Conservation (phyloP, 2,329 filamentous ascomycete genomes). For the Monilinia fructicola region DNA sequence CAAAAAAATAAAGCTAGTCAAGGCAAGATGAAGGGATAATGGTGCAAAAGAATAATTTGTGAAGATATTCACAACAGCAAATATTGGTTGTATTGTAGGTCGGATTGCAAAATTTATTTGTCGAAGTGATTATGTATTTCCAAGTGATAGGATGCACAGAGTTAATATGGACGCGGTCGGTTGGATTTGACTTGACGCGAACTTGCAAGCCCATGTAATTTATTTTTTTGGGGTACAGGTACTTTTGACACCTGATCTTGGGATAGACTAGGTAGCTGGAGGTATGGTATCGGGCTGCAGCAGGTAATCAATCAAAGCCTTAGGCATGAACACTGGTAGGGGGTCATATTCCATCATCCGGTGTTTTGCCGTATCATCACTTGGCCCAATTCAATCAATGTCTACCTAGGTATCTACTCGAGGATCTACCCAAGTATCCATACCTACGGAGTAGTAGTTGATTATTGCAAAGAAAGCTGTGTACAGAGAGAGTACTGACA, state of each 20-base stretch:
- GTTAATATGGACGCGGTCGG: constrained; percentile 20
- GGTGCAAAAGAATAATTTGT: constrained; percentile 12
- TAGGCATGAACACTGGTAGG: neutral
- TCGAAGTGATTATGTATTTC: constrained; percentile 10
- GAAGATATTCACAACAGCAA: neutral
- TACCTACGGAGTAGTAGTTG: too few species aligned
- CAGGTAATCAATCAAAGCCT: neutral
- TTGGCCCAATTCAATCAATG: too few species aligned
- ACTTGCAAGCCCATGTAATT: constrained; percentile 17
- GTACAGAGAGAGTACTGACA: too few species aligned
- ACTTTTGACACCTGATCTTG: neutral
- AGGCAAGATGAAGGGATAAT: constrained; percentile 4
- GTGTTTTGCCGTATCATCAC: too few species aligned
- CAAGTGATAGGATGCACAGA: constrained; percentile 9
- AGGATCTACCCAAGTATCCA: too few species aligned
- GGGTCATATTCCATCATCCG: too few species aligned
- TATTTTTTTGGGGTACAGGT: constrained; percentile 18
- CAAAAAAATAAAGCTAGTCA: constrained; percentile 13
- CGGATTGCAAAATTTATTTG: constrained; percentile 16
- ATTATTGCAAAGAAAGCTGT: too few species aligned
- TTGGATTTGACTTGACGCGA: constrained; percentile 23
- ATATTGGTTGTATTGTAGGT: constrained; percentile 3
- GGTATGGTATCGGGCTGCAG: too few species aligned
- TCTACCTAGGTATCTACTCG: too few species aligned
- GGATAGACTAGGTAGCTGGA: too few species aligned